Evolutionary conservation across 192 early-diverging fungal genomes (phyloP), one percentile per base, ranked within the genome.

Genomic region (Coemansia sp.): DNA sequence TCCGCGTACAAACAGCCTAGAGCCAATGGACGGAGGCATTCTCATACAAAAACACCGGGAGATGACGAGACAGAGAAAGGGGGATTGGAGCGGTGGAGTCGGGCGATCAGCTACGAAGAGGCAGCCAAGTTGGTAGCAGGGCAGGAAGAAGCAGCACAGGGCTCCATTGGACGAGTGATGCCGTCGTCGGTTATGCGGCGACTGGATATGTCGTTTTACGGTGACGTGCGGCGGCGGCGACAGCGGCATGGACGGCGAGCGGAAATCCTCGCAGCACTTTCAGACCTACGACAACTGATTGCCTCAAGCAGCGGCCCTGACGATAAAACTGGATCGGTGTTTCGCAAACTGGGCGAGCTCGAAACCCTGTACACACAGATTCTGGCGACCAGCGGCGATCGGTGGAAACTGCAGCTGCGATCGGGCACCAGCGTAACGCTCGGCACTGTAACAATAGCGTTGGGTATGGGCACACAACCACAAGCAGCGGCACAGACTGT

Each of bases 111-210:
- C 8, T 30, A 53, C 41, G 19, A 38, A 14, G 45, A 36, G 1
- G 67, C 67, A 20, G 24, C 26, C 3, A 29, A 39, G 19, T 29
- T 52, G 20, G 40, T 65, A 2, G 48, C n/a, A 2, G n/a, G 24
- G 6, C 53, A 57, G 38, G 54, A 65, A n/a, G 2, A n/a, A 2
- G 45, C 11, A 9, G 28, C 17, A 18, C 27, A 15, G 25, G 32
- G 46, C 26, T 42, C 11, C 30, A 8, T 11, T 4, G 27, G 61
- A 2, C 30, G 37, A 9, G 38, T 50, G 19, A 74, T 74, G 71
- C 71, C 71, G 15, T 74, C 71, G 38, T 61, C 71, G 23, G 47
- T 74, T 35, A 74, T 74, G 71, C 51, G 26, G 26, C 53, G 52
- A 11, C 54, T 67, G 3, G 41, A 46, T 9, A 45, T 74, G 15